Evolutionary conservation across 768 basidiomycete species (phyloP).

Genomic region (Auriculariales sp.): DNA sequence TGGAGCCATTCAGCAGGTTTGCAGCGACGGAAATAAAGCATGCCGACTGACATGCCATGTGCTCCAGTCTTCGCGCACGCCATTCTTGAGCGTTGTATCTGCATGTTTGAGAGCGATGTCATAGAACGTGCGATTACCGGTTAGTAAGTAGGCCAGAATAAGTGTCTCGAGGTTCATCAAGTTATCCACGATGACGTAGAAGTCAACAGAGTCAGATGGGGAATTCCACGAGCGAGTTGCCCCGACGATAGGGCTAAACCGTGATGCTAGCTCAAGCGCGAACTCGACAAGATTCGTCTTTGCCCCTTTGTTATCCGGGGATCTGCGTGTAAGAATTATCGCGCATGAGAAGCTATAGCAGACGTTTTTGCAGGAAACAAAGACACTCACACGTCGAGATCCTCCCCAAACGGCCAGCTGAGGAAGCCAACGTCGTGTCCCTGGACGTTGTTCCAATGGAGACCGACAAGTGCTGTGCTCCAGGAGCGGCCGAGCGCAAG

Average conservation of each 20-base stretch:
- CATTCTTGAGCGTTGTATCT: slow-evolving; percentile 50
- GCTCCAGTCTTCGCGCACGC: slow-evolving; percentile 53
- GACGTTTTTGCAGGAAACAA: not conserved
- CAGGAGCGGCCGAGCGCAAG: slow-evolving; percentile 34
- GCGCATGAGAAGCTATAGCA: not conserved
- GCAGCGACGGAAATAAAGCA: not conserved
- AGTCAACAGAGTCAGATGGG: not conserved
- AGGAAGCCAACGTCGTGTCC: slow-evolving; percentile 62
- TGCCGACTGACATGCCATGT: slow-evolving; percentile 14
- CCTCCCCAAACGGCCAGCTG: slow-evolving; percentile 53
- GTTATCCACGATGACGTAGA: slow-evolving; percentile 59
- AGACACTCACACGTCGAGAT: slow-evolving; percentile 37
- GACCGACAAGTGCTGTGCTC: slow-evolving; percentile 34
- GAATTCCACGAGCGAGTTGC: not conserved
- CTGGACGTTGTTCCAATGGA: slow-evolving; percentile 30
- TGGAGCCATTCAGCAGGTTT: slow-evolving; percentile 16
- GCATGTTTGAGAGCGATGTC: slow-evolving; percentile 54
- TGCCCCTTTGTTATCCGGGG: slow-evolving; percentile 42
- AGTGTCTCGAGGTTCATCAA: slow-evolving; percentile 60
- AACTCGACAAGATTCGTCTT: slow-evolving; percentile 39
- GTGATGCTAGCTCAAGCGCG: slow-evolving; percentile 36
- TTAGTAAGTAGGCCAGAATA: slow-evolving; percentile 18
- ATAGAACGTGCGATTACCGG: slow-evolving; percentile 40
- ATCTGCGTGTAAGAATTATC: slow-evolving; percentile 21
- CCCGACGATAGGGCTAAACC: slow-evolving; percentile 48